Base-by-base conservation (phyloP, 2,329 filamentous ascomycete genomes). In the Penicillium italicum region DNA sequence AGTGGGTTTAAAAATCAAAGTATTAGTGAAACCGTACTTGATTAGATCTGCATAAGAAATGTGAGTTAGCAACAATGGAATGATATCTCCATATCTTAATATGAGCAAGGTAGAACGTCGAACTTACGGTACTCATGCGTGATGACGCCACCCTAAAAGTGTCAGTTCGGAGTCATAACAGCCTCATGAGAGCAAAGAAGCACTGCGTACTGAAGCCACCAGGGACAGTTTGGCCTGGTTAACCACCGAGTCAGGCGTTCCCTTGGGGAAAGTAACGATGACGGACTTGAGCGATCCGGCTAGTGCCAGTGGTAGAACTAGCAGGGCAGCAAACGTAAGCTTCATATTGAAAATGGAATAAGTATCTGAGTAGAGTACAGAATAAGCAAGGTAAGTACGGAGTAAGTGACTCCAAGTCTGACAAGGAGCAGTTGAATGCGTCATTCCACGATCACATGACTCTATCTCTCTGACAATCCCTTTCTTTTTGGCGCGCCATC, bases 61-160 rank as follows among this genome's bases (percentile, higher is more conserved):
- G 14, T 24, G 38, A 7, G 51, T 62, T 50, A 68, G 62, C 30
- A 41, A 3, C 30, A 43, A 57, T 61, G 38, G 12, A 43, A 26
- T 40, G 26, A 18, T 7, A 31, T 33, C n/a, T 31, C 22, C 5
- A 34, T 26, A 43, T 38, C n/a, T 45, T 24, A 7, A 20, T 14
- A 7, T 30, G n/a, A 10, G 28, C 10, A 42, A 36, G 38, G 38
- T 14, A 33, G 41, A 36, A 74, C 85, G 36, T 18, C 30, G 36
- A 34, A 74, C 85, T 70, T 81, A 91, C 87, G 85, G 73, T 90
- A 94, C 67, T 87, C 83, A 76, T 95, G 90, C 22, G 88, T 94
- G 65, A 96, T 90, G 47, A 83, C 75, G 37, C 90, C 90, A 47
- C 89, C 80, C 79, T 83, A 63, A 2, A 49, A 37, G 16, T 31